These are phyloP conservation scores for Aspergillus amoenus DNA, from an alignment of 2,329 filamentous ascomycete genomes.

Conservation along the genomic window DNA sequence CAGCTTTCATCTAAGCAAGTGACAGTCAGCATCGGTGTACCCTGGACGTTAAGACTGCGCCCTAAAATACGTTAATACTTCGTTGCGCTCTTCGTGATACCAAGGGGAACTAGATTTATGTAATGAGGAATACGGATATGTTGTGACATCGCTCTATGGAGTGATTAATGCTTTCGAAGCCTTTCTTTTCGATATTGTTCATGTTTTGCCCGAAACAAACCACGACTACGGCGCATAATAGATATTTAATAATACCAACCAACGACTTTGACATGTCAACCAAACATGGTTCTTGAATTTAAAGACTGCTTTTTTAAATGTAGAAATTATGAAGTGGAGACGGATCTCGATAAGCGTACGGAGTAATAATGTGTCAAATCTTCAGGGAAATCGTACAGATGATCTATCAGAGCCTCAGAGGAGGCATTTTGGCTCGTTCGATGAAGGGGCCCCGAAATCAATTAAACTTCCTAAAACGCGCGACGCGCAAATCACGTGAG, in stretches of 20 bases:
- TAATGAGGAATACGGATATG: constrained; percentile 17
- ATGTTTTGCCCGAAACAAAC: constrained; percentile 16
- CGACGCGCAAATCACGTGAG: constrained; percentile 20
- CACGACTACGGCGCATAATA: constrained; percentile 17
- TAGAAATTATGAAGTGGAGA: background rate
- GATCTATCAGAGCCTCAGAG: background rate
- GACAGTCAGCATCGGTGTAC: background rate
- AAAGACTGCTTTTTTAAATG: background rate
- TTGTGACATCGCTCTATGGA: constrained; percentile 9
- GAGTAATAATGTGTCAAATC: background rate
- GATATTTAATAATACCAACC: constrained; percentile 4
- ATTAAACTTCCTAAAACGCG: constrained; percentile 28
- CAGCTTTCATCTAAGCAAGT: constrained; percentile 42
- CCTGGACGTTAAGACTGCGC: background rate
- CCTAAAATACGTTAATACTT: background rate
- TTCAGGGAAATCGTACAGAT: background rate
- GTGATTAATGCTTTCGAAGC: constrained; percentile 14
- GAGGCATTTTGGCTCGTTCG: no score
- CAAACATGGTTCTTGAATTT: background rate
- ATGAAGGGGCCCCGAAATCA: background rate
- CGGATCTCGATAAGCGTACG: background rate
- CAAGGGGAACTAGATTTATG: constrained; percentile 1
- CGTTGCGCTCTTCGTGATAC: background rate
- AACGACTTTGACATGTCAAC: background rate
- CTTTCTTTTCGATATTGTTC: constrained; percentile 12